Conservation (phyloP, 2,329 filamentous ascomycete species). For the Elsinoe necatrix region DNA sequence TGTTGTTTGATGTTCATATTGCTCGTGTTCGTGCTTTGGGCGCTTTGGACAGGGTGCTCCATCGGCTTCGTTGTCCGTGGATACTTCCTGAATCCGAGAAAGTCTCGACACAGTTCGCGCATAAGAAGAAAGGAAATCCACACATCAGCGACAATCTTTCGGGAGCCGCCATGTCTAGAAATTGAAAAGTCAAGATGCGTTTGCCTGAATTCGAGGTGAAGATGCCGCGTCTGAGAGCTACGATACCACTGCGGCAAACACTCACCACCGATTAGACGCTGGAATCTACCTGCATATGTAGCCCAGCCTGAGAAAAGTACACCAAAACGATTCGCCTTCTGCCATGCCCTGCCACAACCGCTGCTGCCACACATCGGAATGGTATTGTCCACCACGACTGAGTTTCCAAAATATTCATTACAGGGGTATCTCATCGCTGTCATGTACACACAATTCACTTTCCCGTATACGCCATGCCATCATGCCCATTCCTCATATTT, state of each 20-base stretch:
- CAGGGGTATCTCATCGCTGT: conserved; percentile 1
- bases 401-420: background rate
- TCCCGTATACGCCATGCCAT: background rate
- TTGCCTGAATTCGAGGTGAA: background rate
- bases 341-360: no score
- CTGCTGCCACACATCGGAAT: no score
- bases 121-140: no score
- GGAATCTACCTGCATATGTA: background rate
- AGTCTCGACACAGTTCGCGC: background rate
- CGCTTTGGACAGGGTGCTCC: no score
- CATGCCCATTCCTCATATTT: background rate
- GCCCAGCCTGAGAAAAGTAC: background rate
- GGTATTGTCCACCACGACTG: background rate
- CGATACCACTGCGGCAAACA: background rate
- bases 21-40: no score
- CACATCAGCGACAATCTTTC: no score
- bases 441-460: background rate
- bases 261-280: background rate
- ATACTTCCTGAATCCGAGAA: background rate
- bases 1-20: no score
- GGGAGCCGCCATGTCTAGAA: no score
- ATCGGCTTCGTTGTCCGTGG: background rate
- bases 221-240: background rate
- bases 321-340: no score
- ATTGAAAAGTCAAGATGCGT: no score